These are phyloP conservation scores for Hypholoma fasciculare DNA, from an alignment of 768 basidiomycete species.

Conservation along the genomic window DNA sequence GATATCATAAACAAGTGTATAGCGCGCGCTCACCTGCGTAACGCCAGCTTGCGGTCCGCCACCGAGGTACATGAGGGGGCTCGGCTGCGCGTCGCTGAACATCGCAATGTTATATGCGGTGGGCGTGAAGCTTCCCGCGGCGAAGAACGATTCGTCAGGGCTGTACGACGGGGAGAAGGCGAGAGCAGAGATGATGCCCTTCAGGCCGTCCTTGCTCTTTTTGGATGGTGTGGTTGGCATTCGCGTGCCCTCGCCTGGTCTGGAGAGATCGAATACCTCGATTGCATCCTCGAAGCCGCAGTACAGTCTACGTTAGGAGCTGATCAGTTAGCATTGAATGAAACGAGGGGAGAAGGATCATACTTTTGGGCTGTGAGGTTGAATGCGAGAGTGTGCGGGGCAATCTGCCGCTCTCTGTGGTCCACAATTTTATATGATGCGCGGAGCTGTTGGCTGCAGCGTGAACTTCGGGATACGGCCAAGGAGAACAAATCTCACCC, in stretches of 20 bases:
- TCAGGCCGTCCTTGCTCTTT: constrained; percentile 83
- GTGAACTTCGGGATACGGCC: neutral
- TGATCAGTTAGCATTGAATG: neutral
- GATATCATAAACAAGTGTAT: neutral
- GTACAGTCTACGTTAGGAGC: constrained; percentile 58
- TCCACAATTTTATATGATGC: constrained; percentile 93
- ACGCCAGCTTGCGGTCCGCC: constrained; percentile 53
- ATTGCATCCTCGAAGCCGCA: constrained; percentile 87
- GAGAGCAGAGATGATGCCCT: constrained; percentile 87
- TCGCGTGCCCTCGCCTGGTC: constrained; percentile 74
- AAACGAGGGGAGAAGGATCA: constrained; percentile 13
- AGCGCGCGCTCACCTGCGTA: constrained; percentile 46
- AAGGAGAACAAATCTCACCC: constrained; percentile 45
- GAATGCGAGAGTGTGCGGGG: constrained; percentile 84
- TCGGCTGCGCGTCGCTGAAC: constrained; percentile 59
- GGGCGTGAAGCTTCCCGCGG: constrained; percentile 73
- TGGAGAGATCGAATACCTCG: constrained; percentile 77
- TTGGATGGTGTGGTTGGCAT: constrained; percentile 70
- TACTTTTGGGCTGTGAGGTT: constrained; percentile 69
- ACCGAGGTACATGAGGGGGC: constrained; percentile 62
- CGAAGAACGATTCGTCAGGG: constrained; percentile 54
- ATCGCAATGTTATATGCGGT: constrained; percentile 60
- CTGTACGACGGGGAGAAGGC: constrained; percentile 70
- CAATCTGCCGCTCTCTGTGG: constrained; percentile 89
- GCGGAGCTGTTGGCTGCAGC: constrained; percentile 55